Base-by-base conservation (phyloP, 1,284 basidiomycete genomes). In the Anthracocystis panici-leucophaei region DNA sequence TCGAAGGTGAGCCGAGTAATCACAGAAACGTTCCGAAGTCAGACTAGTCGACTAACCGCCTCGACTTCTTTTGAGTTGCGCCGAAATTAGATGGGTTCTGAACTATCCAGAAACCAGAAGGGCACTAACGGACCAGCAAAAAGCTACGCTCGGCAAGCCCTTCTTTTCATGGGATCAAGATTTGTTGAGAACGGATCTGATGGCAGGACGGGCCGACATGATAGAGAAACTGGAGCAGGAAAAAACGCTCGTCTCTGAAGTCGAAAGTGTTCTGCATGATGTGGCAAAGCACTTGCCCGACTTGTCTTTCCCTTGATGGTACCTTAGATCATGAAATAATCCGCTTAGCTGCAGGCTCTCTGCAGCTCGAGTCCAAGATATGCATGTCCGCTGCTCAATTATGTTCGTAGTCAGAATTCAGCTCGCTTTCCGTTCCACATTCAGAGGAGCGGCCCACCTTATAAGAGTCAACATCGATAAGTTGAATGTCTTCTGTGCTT, bases 201-300 rank as follows among this genome's bases (percentile, higher is more conserved):
- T 33, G 1, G 16, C 25, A 11, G 12, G 2, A 14, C 18, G 25
- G 5, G 45, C 25, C 0, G 5, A 23, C 6, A 16, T 33, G 6
- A 33, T 69, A 0, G 5, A 27, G 0, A 51, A 33, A 33, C 8
- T 69, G 40, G 18, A 10, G 0, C 2, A 42, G 21, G 66, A 63
- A 16, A 41, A 27, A 3, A 0, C 0, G 8, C n/a, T 51, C 4
- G 50, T 69, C 0, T 18, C 23, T 27, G 40, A 66, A 5, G 44
- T 51, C 0, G 57, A 66, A 29, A 18, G 9, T 7, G 42, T 57
- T 11, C 38, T 66, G 12, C 7, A 57, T 10, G 57, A 61, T 44
- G 20, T 66, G 5, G 65, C 58, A 2, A 60, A 18, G 27, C 27
- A 46, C 42, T 31, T 67, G 27, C 65, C 58, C 2, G 51, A 65